Base-by-base conservation (phyloP, 2,329 filamentous ascomycete species). In the Fusarium odoratissimum region DNA sequence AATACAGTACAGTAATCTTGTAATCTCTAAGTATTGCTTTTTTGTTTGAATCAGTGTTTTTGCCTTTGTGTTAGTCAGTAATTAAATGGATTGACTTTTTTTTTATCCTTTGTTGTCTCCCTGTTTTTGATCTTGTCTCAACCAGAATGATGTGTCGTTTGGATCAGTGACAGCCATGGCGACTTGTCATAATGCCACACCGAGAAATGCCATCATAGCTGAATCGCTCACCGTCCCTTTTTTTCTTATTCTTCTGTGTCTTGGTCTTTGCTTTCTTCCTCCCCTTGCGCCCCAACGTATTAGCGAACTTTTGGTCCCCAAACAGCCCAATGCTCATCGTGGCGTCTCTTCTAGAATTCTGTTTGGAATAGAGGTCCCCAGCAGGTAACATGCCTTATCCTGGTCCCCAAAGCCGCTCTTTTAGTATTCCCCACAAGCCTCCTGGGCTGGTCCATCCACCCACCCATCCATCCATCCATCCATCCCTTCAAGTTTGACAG, bases 311-410 rank as follows among this genome's bases (percentile, higher is more conserved):
- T 60, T 64, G 55, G 65, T 45, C 45, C 42, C 60, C 52, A 64
- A 52, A 52, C 35, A 51, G 41, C 46, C 63, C 51, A 67, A 69
- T 62, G 31, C 38, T 46, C 64, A 66, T 72, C 60, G 59, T 74
- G 62, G 72, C 70, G 55, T 37, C 73, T 75, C 68, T 77, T 77
- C 76, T 78, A 77, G 76, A 77, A 77, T 75, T 65, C 65, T 37
- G 66, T 64, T 51, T 77, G 69, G 76, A 77, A 77, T 67, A 70
- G 73, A 73, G 63, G 67, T 51, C 73, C 70, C 75, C 62, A 65
- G 69, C 23, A 55, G 63, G 67, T 45, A 55, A 41, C 66, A 69
- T 64, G 74, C 70, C 64, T 62, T 64, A 70, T 64, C 71, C 69
- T 66, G 64, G 74, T 60, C 31, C 35, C 57, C 54, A 64, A 60